A percentile compares a stretch with the other conserved stretches of the same genome.
Conservation (phyloP, 2,329 filamentous ascomycete genomes). For the Herpomyces periplanetae region DNA sequence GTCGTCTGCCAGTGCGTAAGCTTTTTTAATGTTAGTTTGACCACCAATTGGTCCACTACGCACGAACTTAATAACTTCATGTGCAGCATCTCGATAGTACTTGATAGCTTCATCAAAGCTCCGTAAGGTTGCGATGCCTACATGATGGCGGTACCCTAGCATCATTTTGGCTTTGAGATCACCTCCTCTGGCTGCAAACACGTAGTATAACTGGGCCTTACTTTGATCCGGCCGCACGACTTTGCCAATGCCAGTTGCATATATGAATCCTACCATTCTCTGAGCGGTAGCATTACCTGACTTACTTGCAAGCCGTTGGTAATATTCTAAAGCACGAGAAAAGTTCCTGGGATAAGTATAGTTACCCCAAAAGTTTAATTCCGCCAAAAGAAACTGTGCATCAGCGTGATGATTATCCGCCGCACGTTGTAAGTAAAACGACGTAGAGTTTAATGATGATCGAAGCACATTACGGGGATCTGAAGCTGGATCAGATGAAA, state of each 20-base stretch:
- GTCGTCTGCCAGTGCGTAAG: conserved; percentile 59
- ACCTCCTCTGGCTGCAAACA: conserved; percentile 50
- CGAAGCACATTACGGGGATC: too few species aligned
- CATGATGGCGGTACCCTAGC: conserved; percentile 44
- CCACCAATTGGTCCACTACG: conserved; percentile 67
- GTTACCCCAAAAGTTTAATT: conserved; percentile 91
- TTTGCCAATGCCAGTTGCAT: conserved; percentile 58
- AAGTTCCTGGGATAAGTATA: conserved; percentile 56
- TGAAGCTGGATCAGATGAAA: too few species aligned
- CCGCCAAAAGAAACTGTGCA: conserved; percentile 52
- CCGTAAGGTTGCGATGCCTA: conserved; percentile 44
- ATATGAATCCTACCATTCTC: conserved; percentile 80
- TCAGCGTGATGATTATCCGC: conserved; percentile 23
- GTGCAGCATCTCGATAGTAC: conserved; percentile 72
- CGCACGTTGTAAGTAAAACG: too few species aligned
- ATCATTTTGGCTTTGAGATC: conserved; percentile 74
- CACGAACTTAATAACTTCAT: conserved; percentile 62
- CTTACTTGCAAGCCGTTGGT: conserved; percentile 29
- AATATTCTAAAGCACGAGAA: conserved; percentile 34
- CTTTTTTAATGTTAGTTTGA: conserved; percentile 30
- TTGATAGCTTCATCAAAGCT: conserved; percentile 48
- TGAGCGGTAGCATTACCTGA: conserved; percentile 70
- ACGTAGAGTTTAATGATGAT: too few species aligned
- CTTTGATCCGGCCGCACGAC: conserved; percentile 54
- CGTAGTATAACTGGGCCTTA: conserved; percentile 68